Evolutionary conservation across 306 rosid species (phyloP), one percentile per base, ranked within the genome.

Genomic region (Dryas octopetala): DNA sequence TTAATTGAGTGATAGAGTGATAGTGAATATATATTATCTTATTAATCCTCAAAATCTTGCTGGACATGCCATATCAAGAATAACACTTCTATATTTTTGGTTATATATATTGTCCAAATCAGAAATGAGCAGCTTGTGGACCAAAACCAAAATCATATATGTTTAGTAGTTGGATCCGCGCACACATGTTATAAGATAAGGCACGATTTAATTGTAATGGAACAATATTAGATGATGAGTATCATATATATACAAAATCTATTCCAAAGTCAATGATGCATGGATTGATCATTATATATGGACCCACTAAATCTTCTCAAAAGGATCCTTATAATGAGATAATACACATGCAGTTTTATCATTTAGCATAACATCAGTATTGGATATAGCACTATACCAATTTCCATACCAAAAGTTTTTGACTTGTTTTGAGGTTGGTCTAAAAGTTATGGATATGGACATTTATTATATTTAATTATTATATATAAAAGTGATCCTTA

Each of bases 281-380:
- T 53, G 71, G 26, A 23, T 50, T 76, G 83, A 62, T 3, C 41
- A 53, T n/a, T 81, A 46, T 23, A 23, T 23, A 23, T 73, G 86
- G 88, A 79, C 88, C 87, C 81, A 86, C 86, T 69, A 71, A 83
- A 89, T 83, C 91, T 61, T 52, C 47, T 49, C 48, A 63, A 80
- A 86, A 83, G 79, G 40, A 64, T 79, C 2, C 53, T 76, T 68
- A 71, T 32, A 69, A 57, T 75, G 58, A 44, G 38, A 78, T 62
- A 52, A 26, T 45, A 26, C 76, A 67, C 68, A 23, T 23, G 23
- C 23, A 50, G 51, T 51, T 68, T 50, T 38, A 68, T 68, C 46
- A 50, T 68, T 5, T 68, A 49, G 47, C 73, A 26, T 15, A 68
- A 68, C 49, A 68, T 26, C 40, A 66, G 10, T 41, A 66, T 43